Conservation (phyloP, 164 flowering plant genomes). For the Houttuynia cordata region DNA sequence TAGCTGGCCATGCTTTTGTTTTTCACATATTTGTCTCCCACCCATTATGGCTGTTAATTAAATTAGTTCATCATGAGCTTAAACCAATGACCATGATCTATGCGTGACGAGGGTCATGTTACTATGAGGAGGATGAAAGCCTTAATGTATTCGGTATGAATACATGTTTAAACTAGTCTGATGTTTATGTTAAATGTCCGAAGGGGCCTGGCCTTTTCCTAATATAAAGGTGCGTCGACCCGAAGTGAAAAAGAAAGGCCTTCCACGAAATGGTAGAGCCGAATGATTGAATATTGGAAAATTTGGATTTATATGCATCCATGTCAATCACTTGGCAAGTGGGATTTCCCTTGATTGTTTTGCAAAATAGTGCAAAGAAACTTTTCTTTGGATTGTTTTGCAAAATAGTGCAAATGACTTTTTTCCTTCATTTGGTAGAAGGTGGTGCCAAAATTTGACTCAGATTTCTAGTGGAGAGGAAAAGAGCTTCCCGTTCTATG, state of each 20-base stretch:
- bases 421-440: constrained; percentile 5
- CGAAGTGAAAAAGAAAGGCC: not conserved
- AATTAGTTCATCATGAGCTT: constrained; percentile 9
- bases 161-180: constrained; percentile 4
- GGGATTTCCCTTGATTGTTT: constrained; percentile 10
- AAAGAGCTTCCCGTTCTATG: not conserved
- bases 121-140: constrained; percentile 3
- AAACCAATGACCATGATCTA: constrained; percentile 1
- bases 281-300: constrained; percentile 3
- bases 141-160: constrained; percentile 9
- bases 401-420: constrained; percentile 5
- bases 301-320: constrained; percentile 13
- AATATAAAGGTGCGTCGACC: not conserved
- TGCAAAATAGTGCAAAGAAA: constrained; percentile 5
- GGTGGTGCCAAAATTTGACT: not conserved
- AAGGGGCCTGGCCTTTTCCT: constrained; percentile 5
- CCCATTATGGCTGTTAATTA: constrained; percentile 18
- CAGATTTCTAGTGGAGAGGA: not conserved
- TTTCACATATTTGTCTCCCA: constrained; percentile 14
- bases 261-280: constrained; percentile 3
- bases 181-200: constrained; percentile 5
- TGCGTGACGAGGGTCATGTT: constrained; percentile 7
- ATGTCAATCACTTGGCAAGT: constrained; percentile 15
- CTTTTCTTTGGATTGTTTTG: constrained; percentile 9
- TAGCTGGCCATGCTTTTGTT: constrained; percentile 4